These are phyloP conservation scores for Exutisphaerella laricina DNA, from an alignment of 2,329 filamentous ascomycete species.

Conservation along the genomic window DNA sequence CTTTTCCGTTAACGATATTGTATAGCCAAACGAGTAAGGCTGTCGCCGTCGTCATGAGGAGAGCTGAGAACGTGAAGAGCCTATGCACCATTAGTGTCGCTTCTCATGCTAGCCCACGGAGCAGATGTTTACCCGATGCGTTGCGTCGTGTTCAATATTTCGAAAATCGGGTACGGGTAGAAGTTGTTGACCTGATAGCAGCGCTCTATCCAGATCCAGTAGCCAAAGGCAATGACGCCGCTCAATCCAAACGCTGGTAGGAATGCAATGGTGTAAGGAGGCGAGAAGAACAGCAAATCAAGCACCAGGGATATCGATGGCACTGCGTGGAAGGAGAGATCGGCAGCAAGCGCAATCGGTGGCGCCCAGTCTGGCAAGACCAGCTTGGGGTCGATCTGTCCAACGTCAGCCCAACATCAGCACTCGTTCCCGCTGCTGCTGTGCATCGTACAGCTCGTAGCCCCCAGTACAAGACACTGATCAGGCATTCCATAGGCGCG, in stretches of 20 bases:
- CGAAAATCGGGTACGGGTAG: conserved; percentile 85
- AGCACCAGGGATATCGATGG: conserved; percentile 59
- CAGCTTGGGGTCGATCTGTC: conserved; percentile 45
- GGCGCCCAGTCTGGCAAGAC: conserved; percentile 45
- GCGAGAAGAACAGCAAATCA: conserved; percentile 64
- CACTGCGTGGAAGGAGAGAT: conserved; percentile 61
- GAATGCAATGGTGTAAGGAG: conserved; percentile 63
- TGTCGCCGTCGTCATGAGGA: conserved; percentile 67
- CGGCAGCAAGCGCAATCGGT: conserved; percentile 45
- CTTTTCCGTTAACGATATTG: conserved; percentile 55
- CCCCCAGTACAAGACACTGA: conserved; percentile 68
- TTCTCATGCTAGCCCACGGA: neutral
- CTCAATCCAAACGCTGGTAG: conserved; percentile 56
- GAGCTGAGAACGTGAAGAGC: conserved; percentile 41
- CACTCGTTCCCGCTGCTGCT: neutral
- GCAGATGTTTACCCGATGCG: conserved; percentile 46
- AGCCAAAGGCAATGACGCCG: conserved; percentile 56
- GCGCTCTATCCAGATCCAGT: conserved; percentile 73
- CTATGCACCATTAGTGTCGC: conserved; percentile 39
- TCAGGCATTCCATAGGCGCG: conserved; percentile 64
- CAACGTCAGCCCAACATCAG: conserved; percentile 15
- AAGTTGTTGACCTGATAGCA: conserved; percentile 64
- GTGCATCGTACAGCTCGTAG: conserved; percentile 48
- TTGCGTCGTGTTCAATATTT: conserved; percentile 58
- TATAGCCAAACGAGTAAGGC: conserved; percentile 65